Evolutionary conservation across 345 rosid genomes (phyloP), one percentile per base, ranked within the genome.

Genomic region (Eucalyptus dawsonii): DNA sequence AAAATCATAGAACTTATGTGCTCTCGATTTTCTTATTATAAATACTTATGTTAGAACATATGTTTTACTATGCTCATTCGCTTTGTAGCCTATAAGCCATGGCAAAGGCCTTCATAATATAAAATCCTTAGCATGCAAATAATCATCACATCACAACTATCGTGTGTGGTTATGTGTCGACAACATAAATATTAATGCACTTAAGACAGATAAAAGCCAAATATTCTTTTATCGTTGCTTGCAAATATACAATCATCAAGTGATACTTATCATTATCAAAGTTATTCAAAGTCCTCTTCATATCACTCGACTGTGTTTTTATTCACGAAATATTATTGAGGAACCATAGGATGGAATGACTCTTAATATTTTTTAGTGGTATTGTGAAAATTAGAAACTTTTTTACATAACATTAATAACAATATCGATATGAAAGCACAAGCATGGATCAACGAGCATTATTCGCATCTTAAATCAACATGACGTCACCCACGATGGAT

Each of bases 101-200:
- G 19, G 11, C 19, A 65, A n/a, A 0, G 5, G 6, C 14, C 19
- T 65, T n/a, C 5, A 0, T 12, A 29, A 29, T 4, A 4, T 29
- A 14, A 29, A 29, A 14, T 65, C 19, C 0, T n/a, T 2, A 31
- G 34, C 3, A 14, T 65, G 76, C 19, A 7, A n/a, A n/a, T 65
- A 13, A 65, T 65, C 9, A 62, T 13, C 14, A 0, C 34, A 29
- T 29, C 69, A 14, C 3, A 3, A n/a, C 0, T 65, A 0, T 1
- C 2, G 0, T 14, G 17, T 5, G 4, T 0, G 17, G 4, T 65
- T 14, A 29, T 62, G 34, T 62, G 31, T 27, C 15, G 37, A 65
- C 3, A n/a, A 2, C 14, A 27, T 65, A 14, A n/a, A n/a, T n/a
- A n/a, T 65, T n/a, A n/a, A 13, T n/a, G 72, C 37, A 7, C 19